These are phyloP conservation scores for Exserohilum turcica DNA, from an alignment of 2,329 filamentous ascomycete genomes.

Conservation along the genomic window DNA sequence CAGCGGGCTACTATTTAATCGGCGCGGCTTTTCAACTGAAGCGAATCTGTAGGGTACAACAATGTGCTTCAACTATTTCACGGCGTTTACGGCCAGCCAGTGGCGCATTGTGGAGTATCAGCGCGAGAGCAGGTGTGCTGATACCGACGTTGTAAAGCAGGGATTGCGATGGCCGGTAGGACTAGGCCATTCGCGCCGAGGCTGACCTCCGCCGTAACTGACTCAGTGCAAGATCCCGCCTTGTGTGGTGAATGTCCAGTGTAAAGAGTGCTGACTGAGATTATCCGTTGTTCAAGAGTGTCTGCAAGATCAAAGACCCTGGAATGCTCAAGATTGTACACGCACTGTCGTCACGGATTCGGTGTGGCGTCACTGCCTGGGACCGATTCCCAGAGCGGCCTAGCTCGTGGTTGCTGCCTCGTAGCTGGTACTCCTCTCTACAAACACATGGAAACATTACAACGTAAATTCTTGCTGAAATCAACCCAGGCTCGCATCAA, in stretches of 20 bases:
- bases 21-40: background rate
- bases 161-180: background rate
- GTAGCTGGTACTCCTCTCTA: background rate
- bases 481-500: background rate
- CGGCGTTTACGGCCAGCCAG: background rate
- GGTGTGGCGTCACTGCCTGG: background rate
- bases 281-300: too few relatives aligned
- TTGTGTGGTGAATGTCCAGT: too few relatives aligned
- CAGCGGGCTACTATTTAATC: background rate
- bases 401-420: background rate
- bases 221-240: background rate
- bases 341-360: background rate
- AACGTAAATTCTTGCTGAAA: background rate
- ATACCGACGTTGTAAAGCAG: slow-evolving; percentile 1
- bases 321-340: background rate
- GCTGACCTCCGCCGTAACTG: background rate
- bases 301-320: too few relatives aligned
- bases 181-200: background rate
- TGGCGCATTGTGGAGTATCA: background rate
- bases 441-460: background rate
- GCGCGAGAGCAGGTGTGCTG: background rate
- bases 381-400: background rate
- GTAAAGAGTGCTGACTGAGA: too few relatives aligned
- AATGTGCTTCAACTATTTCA: background rate
- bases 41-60: background rate